These are phyloP conservation scores for Amoebophrya sp. DNA, from an alignment of 169 alveolate species.

Conservation along the genomic window DNA sequence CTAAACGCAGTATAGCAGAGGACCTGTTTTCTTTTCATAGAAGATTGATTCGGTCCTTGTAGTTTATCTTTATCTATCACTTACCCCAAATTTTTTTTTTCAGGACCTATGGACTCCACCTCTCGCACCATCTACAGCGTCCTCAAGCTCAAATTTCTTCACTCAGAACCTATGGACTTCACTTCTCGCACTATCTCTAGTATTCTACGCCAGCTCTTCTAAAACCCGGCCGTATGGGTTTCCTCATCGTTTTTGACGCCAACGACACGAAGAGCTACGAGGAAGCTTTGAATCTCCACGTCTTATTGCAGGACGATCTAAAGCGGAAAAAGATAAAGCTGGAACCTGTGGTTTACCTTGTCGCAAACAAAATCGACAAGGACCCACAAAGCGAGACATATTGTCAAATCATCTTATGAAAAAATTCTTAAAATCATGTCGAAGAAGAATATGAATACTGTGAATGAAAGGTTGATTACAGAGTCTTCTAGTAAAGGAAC, in stretches of 20 bases:
- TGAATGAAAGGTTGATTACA: not conserved
- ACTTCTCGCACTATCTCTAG: too few relatives aligned
- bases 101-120: too few relatives aligned
- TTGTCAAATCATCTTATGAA: not conserved
- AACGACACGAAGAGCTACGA: slow-evolving; percentile 30
- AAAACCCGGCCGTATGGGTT: slow-evolving; percentile 38
- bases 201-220: too few relatives aligned
- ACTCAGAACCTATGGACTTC: too few relatives aligned
- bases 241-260: slow-evolving; percentile 32
- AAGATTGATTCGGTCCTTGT: too few relatives aligned
- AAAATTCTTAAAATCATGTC: not conserved
- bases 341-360: slow-evolving; percentile 32
- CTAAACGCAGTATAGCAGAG: too few relatives aligned
- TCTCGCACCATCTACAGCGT: too few relatives aligned
- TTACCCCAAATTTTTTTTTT: too few relatives aligned
- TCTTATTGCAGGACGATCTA: not conserved
- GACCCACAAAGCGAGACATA: not conserved
- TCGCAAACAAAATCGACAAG: slow-evolving; percentile 32
- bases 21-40: too few relatives aligned
- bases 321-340: slow-evolving; percentile 22
- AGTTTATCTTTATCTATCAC: too few relatives aligned
- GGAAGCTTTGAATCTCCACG: slow-evolving; percentile 28
- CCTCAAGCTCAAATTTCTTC: too few relatives aligned
- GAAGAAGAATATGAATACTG: not conserved
- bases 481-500: not conserved